Percentiles rank a stretch among this genome's conserved stretches.
phyloP scores from a whole-genome alignment of 345 rosid species.

The Brassica cretica region DNA sequence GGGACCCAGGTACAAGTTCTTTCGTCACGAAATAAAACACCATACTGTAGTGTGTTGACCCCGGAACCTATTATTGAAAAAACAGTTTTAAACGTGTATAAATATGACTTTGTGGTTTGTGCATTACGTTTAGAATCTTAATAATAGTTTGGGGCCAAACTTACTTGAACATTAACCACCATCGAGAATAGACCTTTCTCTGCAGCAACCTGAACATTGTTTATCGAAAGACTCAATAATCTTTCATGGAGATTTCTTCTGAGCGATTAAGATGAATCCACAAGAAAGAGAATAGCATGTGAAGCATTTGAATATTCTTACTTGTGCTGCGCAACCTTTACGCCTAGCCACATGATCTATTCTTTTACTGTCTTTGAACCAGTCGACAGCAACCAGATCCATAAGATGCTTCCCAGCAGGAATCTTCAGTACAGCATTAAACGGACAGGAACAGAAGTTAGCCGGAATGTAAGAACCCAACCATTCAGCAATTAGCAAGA shows the following conservation, averaged over 20 bases:
- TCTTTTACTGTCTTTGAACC: slow-evolving; percentile 97
- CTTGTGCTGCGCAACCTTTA: slow-evolving; percentile 96
- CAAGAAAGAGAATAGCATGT: not conserved
- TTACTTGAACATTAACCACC: slow-evolving; percentile 77
- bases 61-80: slow-evolving; percentile 65
- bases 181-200: slow-evolving; percentile 70
- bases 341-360: slow-evolving; percentile 96
- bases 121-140: not conserved
- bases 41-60: slow-evolving; percentile 95
- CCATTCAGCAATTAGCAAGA: slow-evolving; percentile 4
- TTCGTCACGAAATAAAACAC: slow-evolving; percentile 88
- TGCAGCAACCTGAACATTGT: slow-evolving; percentile 61
- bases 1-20: slow-evolving; percentile 71
- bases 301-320: slow-evolving; percentile 34
- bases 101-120: not conserved
- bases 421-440: slow-evolving; percentile 45
- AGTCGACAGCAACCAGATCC: slow-evolving; percentile 99
- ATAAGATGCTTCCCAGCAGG: slow-evolving; percentile 93
- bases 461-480: not conserved
- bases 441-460: slow-evolving; percentile 23
- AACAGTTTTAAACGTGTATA: not conserved
- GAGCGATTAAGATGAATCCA: not conserved
- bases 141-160: slow-evolving; percentile 22
- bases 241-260: not conserved
- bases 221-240: slow-evolving; percentile 19